phyloP scores from a whole-genome alignment of 2,329 filamentous ascomycete genomes.

The Neonectria magnoliae region DNA sequence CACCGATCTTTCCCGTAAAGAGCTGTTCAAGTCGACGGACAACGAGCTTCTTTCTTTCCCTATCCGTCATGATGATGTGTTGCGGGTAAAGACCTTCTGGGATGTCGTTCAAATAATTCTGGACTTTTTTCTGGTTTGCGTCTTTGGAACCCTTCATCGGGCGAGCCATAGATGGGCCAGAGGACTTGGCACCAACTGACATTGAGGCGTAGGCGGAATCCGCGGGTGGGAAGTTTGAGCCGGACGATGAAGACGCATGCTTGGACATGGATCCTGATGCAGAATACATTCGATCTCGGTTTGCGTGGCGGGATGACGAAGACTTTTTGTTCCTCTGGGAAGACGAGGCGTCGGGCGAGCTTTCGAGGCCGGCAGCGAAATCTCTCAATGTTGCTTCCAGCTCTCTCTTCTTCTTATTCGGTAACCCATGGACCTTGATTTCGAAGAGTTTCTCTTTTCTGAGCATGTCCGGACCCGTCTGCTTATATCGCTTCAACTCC shows the following conservation, averaged over 20 bases:
- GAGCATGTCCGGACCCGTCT: slow-evolving; percentile 71
- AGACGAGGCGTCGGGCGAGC: slow-evolving; percentile 55
- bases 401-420: slow-evolving; percentile 78
- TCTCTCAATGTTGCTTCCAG: slow-evolving; percentile 77
- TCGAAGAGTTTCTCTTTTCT: slow-evolving; percentile 84
- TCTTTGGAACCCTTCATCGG: slow-evolving; percentile 48
- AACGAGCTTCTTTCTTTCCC: slow-evolving; percentile 79
- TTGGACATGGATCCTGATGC: slow-evolving; percentile 58
- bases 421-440: slow-evolving; percentile 79
- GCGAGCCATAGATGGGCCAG: slow-evolving; percentile 51
- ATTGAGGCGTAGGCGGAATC: slow-evolving; percentile 77
- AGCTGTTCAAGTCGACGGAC: slow-evolving; percentile 82
- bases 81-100: slow-evolving; percentile 74
- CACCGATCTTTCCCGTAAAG: slow-evolving; percentile 75
- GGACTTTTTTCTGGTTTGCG: slow-evolving; percentile 67
- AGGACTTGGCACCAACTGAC: slow-evolving; percentile 61
- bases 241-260: slow-evolving; percentile 62
- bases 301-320: slow-evolving; percentile 50
- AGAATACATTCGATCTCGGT: slow-evolving; percentile 53
- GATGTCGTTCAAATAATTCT: slow-evolving; percentile 77
- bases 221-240: slow-evolving; percentile 63
- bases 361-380: slow-evolving; percentile 73
- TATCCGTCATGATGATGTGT: slow-evolving; percentile 72
- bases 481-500: slow-evolving; percentile 76
- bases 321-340: slow-evolving; percentile 53